Evolutionary conservation across 768 basidiomycete genomes (phyloP).

Genomic region (Suillus sp.): DNA sequence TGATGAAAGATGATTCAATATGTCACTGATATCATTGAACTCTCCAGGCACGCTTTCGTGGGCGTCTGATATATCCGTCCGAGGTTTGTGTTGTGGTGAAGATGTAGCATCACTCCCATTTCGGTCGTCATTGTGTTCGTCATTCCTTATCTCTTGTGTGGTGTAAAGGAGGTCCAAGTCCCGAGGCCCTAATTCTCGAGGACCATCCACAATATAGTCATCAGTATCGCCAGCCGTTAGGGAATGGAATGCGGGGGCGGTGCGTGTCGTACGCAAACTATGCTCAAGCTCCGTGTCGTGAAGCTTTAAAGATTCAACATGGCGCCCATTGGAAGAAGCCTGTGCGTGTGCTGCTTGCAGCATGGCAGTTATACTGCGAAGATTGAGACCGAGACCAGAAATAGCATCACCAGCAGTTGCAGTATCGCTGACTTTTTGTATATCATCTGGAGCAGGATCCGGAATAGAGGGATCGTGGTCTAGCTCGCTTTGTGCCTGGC

Average conservation of each 20-base stretch:
- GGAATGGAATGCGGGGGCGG: conserved; percentile 78
- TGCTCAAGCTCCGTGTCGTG: conserved; percentile 48
- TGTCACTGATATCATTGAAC: conserved; percentile 76
- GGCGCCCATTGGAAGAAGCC: conserved; percentile 49
- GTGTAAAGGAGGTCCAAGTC: conserved; percentile 58
- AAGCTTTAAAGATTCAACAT: conserved; percentile 48
- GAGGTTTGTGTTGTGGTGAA: conserved; percentile 27
- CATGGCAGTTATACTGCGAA: conserved; percentile 74
- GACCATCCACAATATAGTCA: conserved; percentile 22
- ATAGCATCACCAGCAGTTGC: conserved; percentile 17
- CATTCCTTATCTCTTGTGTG: conserved; percentile 34
- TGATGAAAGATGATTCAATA: conserved; percentile 69
- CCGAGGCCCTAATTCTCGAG: conserved; percentile 44
- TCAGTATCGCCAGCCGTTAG: conserved; percentile 54
- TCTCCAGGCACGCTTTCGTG: conserved; percentile 56
- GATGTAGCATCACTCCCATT: conserved; percentile 45
- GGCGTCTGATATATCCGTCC: conserved; percentile 37
- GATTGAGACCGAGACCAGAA: conserved; percentile 52
- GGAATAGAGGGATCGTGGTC: conserved; percentile 37
- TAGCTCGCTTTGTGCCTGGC: conserved; percentile 47
- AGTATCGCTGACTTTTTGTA: conserved; percentile 13
- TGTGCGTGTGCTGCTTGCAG: conserved; percentile 76
- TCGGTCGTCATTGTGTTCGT: conserved; percentile 34
- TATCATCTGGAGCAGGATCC: conserved; percentile 27
- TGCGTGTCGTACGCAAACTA: conserved; percentile 57